Evolutionary conservation across 2,329 filamentous ascomycete species (phyloP), one percentile per base, ranked within the genome.

Genomic region (Mycosphaerella arachidis): DNA sequence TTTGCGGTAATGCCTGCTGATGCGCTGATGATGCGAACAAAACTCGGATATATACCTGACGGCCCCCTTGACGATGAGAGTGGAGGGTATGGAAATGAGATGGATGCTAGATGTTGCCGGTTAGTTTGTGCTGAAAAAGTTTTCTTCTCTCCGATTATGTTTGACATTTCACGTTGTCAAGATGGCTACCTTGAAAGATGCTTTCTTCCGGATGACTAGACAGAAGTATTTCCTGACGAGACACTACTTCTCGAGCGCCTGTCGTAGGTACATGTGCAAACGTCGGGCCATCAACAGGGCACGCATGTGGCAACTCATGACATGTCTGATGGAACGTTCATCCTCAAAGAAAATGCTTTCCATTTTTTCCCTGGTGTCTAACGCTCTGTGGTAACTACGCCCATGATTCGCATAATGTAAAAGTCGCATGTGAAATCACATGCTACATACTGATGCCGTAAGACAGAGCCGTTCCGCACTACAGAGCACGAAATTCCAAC

Each of bases 91-190:
- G 6, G 12, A 35, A 30, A 35, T 13, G 50, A 52, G 12, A 27
- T 29, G 48, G 48, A 31, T 30, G 50, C 50, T 52, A 43, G 40
- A 43, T 18, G 40, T 43, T 43, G 40, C 40, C 18, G 40, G 13
- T 1, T 43, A 43, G 40, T 13, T 52, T 52, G 50, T 52, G 50
- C 50, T 35, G 50, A 52, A 52, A 52, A 52, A 35, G 27, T 52
- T 52, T 27, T 52, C 30, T 35, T 30, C 50, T 30, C 30, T 35
- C 13, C 3, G 12, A 1, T n/a, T 4, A 18, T 18, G 40, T 43
- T 4, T 43, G 8, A 3, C 4, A 6, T 13, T 35, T 4, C 33
- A 35, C 4, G 8, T 35, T 13, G 13, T 35, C 33, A 35, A 8
- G 13, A 13, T 35, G 8, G 33, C 13, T 13, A 13, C 8, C 4